These are phyloP conservation scores for Pythium utonaiense DNA, from an alignment of 352 stramenopile species.

Conservation along the genomic window DNA sequence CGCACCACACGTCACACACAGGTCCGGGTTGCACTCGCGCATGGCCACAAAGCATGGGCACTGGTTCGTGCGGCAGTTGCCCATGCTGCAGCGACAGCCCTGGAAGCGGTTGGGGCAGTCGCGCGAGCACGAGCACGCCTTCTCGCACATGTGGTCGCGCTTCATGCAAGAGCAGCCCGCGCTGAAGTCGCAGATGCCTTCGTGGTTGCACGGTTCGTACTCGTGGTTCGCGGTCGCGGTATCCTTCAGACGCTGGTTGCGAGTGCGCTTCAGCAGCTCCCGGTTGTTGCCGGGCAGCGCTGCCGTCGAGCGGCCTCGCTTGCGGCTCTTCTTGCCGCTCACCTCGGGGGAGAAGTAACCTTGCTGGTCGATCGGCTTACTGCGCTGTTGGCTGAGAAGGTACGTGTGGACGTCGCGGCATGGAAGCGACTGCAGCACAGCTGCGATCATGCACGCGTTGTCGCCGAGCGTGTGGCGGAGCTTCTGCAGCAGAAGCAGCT, in stretches of 20 bases:
- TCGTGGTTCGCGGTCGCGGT: slow-evolving; percentile 56
- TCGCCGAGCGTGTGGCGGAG: slow-evolving; percentile 50
- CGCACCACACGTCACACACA: slow-evolving; percentile 43
- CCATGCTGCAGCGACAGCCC: slow-evolving; percentile 40
- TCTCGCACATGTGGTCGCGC: slow-evolving; percentile 77
- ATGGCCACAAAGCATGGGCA: slow-evolving; percentile 50
- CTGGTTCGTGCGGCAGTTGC: slow-evolving; percentile 41
- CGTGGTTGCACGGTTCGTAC: slow-evolving; percentile 78
- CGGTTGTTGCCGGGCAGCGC: slow-evolving; percentile 39
- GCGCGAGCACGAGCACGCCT: slow-evolving; percentile 76
- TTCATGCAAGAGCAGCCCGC: slow-evolving; percentile 67
- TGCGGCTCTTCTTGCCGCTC: slow-evolving; percentile 36
- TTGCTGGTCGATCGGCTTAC: slow-evolving; percentile 13
- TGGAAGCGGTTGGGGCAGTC: slow-evolving; percentile 72
- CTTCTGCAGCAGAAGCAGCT: slow-evolving; percentile 58
- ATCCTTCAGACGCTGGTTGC: slow-evolving; percentile 63
- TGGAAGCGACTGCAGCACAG: slow-evolving; percentile 47
- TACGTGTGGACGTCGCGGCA: slow-evolving; percentile 56
- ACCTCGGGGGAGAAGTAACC: slow-evolving; percentile 41
- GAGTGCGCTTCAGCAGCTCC: slow-evolving; percentile 56
- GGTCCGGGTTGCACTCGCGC: slow-evolving; percentile 57
- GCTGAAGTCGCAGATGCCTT: slow-evolving; percentile 52
- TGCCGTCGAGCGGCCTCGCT: slow-evolving; percentile 33
- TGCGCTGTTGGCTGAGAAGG: slow-evolving; percentile 42
- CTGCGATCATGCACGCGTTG: slow-evolving; percentile 64